These are phyloP conservation scores for Alternaria brassicae DNA, from an alignment of 2,329 filamentous ascomycete genomes.

Conservation along the genomic window DNA sequence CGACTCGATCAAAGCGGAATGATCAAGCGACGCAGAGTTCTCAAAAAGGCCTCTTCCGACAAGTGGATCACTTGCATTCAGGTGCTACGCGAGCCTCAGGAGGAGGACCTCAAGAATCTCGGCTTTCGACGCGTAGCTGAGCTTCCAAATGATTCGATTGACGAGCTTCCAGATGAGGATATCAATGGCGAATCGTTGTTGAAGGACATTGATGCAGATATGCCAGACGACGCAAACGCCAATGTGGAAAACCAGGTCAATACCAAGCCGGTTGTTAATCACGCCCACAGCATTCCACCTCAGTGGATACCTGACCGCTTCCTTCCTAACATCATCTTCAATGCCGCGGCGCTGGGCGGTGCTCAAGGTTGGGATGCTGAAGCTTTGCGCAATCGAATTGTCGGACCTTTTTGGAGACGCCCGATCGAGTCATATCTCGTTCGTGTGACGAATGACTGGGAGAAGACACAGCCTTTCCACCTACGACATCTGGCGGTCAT, in stretches of 20 bases:
- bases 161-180: conserved; percentile 40
- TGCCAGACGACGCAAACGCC: conserved; percentile 30
- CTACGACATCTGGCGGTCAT: conserved; percentile 64
- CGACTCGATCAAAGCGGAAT: conserved; percentile 52
- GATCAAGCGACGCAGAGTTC: conserved; percentile 49
- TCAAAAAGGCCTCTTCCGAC: conserved; percentile 34
- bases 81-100: conserved; percentile 48
- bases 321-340: conserved; percentile 61
- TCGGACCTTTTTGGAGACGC: conserved; percentile 62
- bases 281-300: conserved; percentile 51
- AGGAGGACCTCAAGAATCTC: conserved; percentile 45
- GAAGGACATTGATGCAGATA: conserved; percentile 43
- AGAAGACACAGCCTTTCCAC: conserved; percentile 64
- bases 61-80: conserved; percentile 50
- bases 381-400: conserved; percentile 47
- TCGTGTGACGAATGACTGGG: conserved; percentile 63
- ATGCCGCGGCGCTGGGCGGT: conserved; percentile 57
- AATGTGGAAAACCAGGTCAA: conserved; percentile 30
- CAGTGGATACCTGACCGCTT: conserved; percentile 63
- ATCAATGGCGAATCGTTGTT: conserved; percentile 40
- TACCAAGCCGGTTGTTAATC: conserved; percentile 19
- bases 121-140: conserved; percentile 35
- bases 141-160: conserved; percentile 15
- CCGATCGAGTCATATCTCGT: conserved; percentile 61
- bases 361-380: conserved; percentile 58